Evolutionary conservation across 306 rosid genomes (phyloP).

Genomic region (Rosa rugosa): DNA sequence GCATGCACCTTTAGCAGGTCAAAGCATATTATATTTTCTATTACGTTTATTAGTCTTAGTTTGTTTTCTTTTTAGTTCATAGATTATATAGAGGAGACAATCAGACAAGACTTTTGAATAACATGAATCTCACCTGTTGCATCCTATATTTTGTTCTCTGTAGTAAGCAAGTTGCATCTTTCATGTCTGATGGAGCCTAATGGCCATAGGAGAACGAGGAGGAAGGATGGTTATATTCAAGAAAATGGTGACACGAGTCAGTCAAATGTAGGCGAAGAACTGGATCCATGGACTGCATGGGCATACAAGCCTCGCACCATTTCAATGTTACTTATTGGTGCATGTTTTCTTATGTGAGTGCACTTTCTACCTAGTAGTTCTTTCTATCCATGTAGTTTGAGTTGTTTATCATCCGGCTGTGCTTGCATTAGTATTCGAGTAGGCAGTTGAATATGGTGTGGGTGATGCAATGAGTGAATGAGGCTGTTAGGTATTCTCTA

Average conservation of each 20-base stretch:
- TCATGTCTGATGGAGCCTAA: conserved; percentile 65
- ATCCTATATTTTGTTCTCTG: conserved; percentile 30
- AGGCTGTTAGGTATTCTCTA: background rate
- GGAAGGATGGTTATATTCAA: conserved; percentile 45
- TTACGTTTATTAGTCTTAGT: background rate
- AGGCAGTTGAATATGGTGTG: background rate
- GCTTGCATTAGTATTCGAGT: background rate
- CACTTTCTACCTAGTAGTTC: conserved; percentile 24
- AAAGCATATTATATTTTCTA: background rate
- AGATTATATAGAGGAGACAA: background rate
- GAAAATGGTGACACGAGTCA: conserved; percentile 66
- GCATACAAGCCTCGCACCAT: conserved; percentile 98
- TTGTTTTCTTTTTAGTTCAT: background rate
- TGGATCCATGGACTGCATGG: conserved; percentile 99
- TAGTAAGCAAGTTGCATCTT: conserved; percentile 44
- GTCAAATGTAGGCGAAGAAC: conserved; percentile 56
- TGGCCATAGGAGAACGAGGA: conserved; percentile 57
- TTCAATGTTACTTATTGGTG: conserved; percentile 87
- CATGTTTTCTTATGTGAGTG: conserved; percentile 96
- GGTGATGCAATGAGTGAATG: background rate
- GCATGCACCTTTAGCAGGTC: background rate
- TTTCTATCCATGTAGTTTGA: background rate
- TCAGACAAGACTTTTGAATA: background rate
- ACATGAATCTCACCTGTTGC: conserved; percentile 18
- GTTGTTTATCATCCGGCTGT: background rate